These are phyloP conservation scores for Zasmidium angulare DNA, from an alignment of 2,329 filamentous ascomycete genomes.

Conservation along the genomic window DNA sequence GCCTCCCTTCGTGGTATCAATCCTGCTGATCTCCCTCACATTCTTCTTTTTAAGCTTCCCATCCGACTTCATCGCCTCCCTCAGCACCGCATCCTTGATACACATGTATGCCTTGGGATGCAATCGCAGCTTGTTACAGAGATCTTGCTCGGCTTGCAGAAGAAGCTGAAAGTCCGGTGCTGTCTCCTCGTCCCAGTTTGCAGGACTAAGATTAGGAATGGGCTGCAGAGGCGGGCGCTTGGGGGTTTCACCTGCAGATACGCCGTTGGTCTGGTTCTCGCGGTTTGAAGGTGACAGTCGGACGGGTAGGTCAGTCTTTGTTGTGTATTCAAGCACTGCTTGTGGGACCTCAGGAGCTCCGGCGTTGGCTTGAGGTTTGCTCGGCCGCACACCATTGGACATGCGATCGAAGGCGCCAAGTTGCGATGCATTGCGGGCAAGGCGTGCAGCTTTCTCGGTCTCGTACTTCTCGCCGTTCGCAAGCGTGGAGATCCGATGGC, in stretches of 20 bases:
- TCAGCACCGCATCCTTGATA: conserved; percentile 89
- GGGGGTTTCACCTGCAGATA: conserved; percentile 21
- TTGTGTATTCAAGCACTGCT: conserved; percentile 34
- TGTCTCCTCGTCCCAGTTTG: conserved; percentile 71
- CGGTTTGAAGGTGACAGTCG: conserved; percentile 22
- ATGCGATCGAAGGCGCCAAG: conserved; percentile 33
- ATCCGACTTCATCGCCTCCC: conserved; percentile 85
- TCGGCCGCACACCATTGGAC: conserved; percentile 26
- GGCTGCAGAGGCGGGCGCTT: conserved; percentile 30
- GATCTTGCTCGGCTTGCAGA: conserved; percentile 76
- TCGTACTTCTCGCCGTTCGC: conserved; percentile 90
- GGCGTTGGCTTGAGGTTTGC: conserved; percentile 23
- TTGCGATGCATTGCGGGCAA: conserved; percentile 55
- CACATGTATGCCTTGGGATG: conserved; percentile 93
- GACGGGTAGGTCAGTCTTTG: conserved; percentile 32
- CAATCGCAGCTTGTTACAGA: conserved; percentile 80
- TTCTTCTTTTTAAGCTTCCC: conserved; percentile 92
- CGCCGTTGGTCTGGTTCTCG: conserved; percentile 31
- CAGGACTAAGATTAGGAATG: conserved; percentile 56
- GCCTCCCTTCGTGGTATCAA: conserved; percentile 82
- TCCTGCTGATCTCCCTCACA: conserved; percentile 77
- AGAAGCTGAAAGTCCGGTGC: conserved; percentile 83
- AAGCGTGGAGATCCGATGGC: conserved; percentile 78
- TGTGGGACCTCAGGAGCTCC: conserved; percentile 28
- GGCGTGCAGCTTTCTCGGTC: conserved; percentile 75